Conservation (phyloP, 305 asterid species). For the Caryopteris hybrid region DNA sequence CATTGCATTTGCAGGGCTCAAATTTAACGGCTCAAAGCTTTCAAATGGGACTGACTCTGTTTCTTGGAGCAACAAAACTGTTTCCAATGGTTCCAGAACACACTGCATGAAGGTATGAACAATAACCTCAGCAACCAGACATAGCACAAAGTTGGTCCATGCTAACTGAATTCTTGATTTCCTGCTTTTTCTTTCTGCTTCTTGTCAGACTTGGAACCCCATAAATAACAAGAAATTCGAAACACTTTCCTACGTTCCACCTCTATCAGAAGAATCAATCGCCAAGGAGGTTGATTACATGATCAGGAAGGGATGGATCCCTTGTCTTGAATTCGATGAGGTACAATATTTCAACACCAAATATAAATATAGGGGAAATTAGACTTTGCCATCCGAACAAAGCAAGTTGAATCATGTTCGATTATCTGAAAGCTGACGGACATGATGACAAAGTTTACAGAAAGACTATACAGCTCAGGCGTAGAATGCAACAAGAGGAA, state of each 20-base stretch:
- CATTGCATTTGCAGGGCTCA: slow-evolving; percentile 24
- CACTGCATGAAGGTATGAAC: slow-evolving; percentile 48
- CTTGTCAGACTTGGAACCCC: slow-evolving; percentile 48
- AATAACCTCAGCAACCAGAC: too few relatives aligned
- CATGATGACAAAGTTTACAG: too few relatives aligned
- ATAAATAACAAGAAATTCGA: slow-evolving; percentile 44
- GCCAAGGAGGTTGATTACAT: slow-evolving; percentile 48
- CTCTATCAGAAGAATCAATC: slow-evolving; percentile 40
- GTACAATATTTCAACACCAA: slow-evolving; percentile 16
- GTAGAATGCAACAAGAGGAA: too few relatives aligned
- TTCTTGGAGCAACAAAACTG: slow-evolving; percentile 30
- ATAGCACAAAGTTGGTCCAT: too few relatives aligned
- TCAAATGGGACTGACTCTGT: slow-evolving; percentile 12
- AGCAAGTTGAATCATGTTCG: too few relatives aligned
- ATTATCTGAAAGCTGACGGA: too few relatives aligned
- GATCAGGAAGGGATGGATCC: slow-evolving; percentile 43
- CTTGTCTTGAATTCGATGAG: slow-evolving; percentile 56
- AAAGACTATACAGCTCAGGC: too few relatives aligned
- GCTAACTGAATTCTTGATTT: too few relatives aligned
- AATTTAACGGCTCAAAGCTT: background rate
- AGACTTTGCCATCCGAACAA: too few relatives aligned
- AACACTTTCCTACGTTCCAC: slow-evolving; percentile 51
- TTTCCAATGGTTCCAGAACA: slow-evolving; percentile 40
- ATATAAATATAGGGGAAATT: background rate
- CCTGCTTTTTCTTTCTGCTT: background rate